These are phyloP conservation scores for Dothistroma pini DNA, from an alignment of 2,329 filamentous ascomycete genomes.

Conservation along the genomic window DNA sequence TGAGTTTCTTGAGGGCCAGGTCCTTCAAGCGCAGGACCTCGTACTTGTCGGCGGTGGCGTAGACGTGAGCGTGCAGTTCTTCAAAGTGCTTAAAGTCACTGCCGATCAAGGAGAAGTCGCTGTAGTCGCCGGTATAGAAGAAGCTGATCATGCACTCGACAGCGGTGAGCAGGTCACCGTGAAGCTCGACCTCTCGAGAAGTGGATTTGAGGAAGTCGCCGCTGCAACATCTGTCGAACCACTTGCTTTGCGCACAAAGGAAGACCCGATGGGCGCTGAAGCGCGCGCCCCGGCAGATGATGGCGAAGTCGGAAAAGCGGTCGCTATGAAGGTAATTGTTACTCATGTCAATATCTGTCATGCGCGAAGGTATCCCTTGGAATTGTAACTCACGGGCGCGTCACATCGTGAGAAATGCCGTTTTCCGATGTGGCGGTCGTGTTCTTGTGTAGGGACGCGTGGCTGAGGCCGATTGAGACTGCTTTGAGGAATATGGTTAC, in stretches of 20 bases:
- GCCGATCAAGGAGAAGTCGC: not conserved
- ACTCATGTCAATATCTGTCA: not conserved
- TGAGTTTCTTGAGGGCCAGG: constrained; percentile 11
- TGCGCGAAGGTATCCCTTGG: not conserved
- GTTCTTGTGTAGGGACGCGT: no score
- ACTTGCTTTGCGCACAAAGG: constrained; percentile 1
- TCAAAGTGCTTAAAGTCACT: not conserved
- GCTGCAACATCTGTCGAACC: not conserved
- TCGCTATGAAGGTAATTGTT: not conserved
- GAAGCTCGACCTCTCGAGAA: not conserved
- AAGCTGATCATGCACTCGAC: constrained; percentile 9
- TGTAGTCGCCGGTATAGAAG: constrained; percentile 8
- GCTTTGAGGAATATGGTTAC: no score
- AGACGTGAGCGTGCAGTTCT: not conserved
- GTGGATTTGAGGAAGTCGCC: not conserved
- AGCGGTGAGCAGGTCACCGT: not conserved
- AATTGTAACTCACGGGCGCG: no score
- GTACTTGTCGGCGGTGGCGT: not conserved
- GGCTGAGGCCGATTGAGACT: no score
- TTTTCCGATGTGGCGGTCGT: no score
- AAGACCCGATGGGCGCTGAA: constrained; percentile 2
- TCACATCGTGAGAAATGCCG: no score
- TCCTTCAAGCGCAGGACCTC: constrained; percentile 6
- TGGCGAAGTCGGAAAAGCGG: constrained; percentile 6
- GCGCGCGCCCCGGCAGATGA: constrained; percentile 1